These are phyloP conservation scores for Aspergillus spinulosporus DNA, from an alignment of 2,329 filamentous ascomycete genomes.

Conservation along the genomic window DNA sequence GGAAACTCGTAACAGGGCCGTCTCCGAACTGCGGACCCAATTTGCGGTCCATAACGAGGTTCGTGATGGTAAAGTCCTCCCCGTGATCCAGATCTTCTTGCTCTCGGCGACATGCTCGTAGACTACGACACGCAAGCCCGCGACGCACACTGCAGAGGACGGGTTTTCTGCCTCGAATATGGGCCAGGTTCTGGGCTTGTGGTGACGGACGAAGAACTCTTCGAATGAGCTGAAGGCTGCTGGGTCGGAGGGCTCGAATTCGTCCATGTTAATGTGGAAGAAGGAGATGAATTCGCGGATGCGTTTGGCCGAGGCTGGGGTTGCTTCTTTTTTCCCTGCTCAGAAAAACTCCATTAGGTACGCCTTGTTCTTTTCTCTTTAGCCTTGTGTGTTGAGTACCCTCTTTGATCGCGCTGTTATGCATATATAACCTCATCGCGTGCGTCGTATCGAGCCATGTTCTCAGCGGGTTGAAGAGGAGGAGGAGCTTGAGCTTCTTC, in stretches of 20 bases:
- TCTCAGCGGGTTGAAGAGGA: slow-evolving; percentile 45
- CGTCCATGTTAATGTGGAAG: slow-evolving; percentile 25
- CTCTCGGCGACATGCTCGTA: slow-evolving; percentile 38
- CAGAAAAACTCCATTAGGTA: not conserved
- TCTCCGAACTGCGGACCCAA: slow-evolving; percentile 36
- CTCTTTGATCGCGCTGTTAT: slow-evolving; percentile 35
- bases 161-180: slow-evolving; percentile 32
- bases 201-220: slow-evolving; percentile 43
- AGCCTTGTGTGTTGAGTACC: slow-evolving; percentile 21
- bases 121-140: slow-evolving; percentile 41
- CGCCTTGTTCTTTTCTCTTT: no score
- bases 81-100: slow-evolving; percentile 47
- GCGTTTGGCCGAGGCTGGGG: slow-evolving; percentile 31
- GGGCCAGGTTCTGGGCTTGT: slow-evolving; percentile 37
- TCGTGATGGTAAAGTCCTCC: slow-evolving; percentile 46
- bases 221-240: slow-evolving; percentile 39
- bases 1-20: slow-evolving; percentile 44
- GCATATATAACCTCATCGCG: slow-evolving; percentile 40
- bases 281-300: slow-evolving; percentile 36
- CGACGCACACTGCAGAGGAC: slow-evolving; percentile 33
- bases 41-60: slow-evolving; percentile 39
- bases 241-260: slow-evolving; percentile 41
- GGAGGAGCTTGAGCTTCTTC: slow-evolving; percentile 45
- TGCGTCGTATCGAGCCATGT: slow-evolving; percentile 46
- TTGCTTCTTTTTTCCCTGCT: slow-evolving; percentile 26